Percentiles rank a stretch among this genome's conserved stretches.
Conservation (phyloP, 2,329 filamentous ascomycete genomes). For the Paecilomyces dactylethromorphus region DNA sequence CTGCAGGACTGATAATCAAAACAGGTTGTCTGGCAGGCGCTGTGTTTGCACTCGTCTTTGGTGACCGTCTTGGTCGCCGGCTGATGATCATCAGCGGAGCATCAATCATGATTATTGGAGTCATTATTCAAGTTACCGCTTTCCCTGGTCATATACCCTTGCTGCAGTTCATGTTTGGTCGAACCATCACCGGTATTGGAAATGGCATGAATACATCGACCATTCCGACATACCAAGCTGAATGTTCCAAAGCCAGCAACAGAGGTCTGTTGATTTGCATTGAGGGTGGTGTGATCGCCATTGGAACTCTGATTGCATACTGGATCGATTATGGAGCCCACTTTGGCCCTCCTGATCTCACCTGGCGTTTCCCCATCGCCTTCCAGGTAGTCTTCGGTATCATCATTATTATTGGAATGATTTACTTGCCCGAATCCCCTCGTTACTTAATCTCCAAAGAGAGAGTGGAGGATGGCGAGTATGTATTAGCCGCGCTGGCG, state of each 20-base stretch:
- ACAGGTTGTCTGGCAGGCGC: slow-evolving; percentile 11
- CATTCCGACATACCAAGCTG: slow-evolving; percentile 44
- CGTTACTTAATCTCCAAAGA: slow-evolving; percentile 41
- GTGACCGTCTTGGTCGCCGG: slow-evolving; percentile 10
- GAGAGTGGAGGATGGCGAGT: slow-evolving; percentile 40
- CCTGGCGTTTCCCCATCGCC: slow-evolving; percentile 49
- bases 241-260: slow-evolving; percentile 50
- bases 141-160: slow-evolving; percentile 6
- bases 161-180: slow-evolving; percentile 41
- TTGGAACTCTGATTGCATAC: slow-evolving; percentile 47
- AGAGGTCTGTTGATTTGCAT: slow-evolving; percentile 57
- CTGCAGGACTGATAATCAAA: not conserved
- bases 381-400: slow-evolving; percentile 48
- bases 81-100: slow-evolving; percentile 47
- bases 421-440: slow-evolving; percentile 39
- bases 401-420: slow-evolving; percentile 38
- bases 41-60: slow-evolving; percentile 8
- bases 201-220: slow-evolving; percentile 44
- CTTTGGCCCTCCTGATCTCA: slow-evolving; percentile 27
- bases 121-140: slow-evolving; percentile 5
- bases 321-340: slow-evolving; percentile 45
- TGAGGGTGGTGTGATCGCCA: slow-evolving; percentile 47
- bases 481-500: slow-evolving; percentile 46
- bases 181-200: slow-evolving; percentile 39
- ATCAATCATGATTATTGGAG: slow-evolving; percentile 32